A percentile compares a stretch with the other conserved stretches of the same genome.
phyloP scores from a whole-genome alignment of 2,329 filamentous ascomycete species.

The Penicillium sclerotiorum region DNA sequence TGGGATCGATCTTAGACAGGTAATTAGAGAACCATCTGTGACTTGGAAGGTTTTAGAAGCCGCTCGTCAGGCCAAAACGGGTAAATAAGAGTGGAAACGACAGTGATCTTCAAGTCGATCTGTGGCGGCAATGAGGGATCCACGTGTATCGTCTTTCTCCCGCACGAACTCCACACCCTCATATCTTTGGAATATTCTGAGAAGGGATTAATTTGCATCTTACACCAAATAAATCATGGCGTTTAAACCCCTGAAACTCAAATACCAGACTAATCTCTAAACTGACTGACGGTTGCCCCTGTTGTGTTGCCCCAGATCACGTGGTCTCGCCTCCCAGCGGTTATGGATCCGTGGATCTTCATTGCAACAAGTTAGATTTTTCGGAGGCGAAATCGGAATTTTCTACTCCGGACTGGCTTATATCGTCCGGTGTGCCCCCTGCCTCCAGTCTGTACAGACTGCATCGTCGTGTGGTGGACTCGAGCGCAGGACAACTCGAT shows the following conservation, averaged over 20 bases:
- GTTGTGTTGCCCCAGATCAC: neutral
- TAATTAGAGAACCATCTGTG: no score
- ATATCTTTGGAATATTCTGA: neutral
- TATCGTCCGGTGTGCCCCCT: conserved; percentile 1
- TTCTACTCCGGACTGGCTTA: neutral
- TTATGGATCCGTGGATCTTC: conserved; percentile 5
- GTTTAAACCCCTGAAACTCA: neutral
- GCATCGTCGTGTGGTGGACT: conserved; percentile 12
- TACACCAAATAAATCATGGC: neutral
- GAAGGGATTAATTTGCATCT: no score
- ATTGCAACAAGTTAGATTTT: neutral
- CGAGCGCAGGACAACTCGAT: conserved; percentile 12
- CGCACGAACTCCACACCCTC: conserved; percentile 1
- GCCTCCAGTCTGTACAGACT: conserved; percentile 3
- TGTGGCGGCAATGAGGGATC: conserved; percentile 7
- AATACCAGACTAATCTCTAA: neutral
- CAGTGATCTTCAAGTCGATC: conserved; percentile 17
- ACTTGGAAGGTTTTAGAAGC: conserved; percentile 12
- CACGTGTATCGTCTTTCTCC: neutral
- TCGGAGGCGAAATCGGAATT: conserved; percentile 4
- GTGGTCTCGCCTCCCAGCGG: conserved; percentile 3
- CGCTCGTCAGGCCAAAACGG: conserved; percentile 14
- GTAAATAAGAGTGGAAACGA: conserved; percentile 21
- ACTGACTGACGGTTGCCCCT: neutral
- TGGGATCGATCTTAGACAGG: conserved; percentile 15